Evolutionary conservation across 2,329 filamentous ascomycete species (phyloP), one percentile per base, ranked within the genome.

Genomic region (Sporothrix schenckii): DNA sequence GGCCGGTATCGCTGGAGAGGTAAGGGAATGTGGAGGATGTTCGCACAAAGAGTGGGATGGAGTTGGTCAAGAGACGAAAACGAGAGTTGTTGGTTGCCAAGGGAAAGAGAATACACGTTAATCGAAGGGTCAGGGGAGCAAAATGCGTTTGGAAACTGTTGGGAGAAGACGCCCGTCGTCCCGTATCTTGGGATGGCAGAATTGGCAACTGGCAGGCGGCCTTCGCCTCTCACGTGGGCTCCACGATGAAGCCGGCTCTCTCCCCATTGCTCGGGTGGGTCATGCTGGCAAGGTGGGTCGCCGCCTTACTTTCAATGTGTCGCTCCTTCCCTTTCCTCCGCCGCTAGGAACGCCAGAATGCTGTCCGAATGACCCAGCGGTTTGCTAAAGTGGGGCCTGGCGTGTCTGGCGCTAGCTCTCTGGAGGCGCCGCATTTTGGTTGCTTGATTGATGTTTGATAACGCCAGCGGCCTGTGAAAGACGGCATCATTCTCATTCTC

Each of bases 161-260:
- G 39, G 58, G 58, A 63, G 21, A 41, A 44, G n/a, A 16, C 21
- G 24, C 39, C 39, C 27, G 41, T 27, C 11, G 13, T 63, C 58
- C 39, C 39, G 58, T 44, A 63, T 63, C 56, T 39, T 60, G 30
- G 56, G 56, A 60, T 44, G 58, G 44, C 44, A 24, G 44, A 65
- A 65, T 65, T 30, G 41, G 44, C 41, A 47, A 63, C n/a, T 47
- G 44, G 60, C 24, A 11, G n/a, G n/a, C 19, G 21, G 44, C 7
- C 21, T 6, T 56, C n/a, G 61, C 60, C 69, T 70, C 69, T 67
- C 69, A 70, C 69, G 69, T 67, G 65, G 63, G 24, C 52, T 49
- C 39, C 50, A 66, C 47, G 63, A 56, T 66, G 52, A 34, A 52
- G 63, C 30, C 44, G 41, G 19, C 27, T 52, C 9, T n/a, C 27